A percentile compares a stretch with the other conserved stretches of the same genome.
These are phyloP conservation scores for Globisporangium perplexum DNA, from an alignment of 352 stramenopile genomes.

Conservation along the genomic window DNA sequence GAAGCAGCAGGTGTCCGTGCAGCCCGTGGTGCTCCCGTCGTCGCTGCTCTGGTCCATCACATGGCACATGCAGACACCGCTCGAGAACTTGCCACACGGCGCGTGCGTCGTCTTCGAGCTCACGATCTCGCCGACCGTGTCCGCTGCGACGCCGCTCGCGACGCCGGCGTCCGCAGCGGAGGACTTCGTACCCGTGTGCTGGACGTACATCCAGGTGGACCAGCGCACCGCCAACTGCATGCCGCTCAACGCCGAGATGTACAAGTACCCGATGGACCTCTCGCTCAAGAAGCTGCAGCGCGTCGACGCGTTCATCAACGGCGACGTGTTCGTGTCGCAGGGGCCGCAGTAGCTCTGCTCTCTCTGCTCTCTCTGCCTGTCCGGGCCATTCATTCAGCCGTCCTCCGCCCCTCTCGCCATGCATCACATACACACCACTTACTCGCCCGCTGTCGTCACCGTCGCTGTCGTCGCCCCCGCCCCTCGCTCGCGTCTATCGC, in stretches of 20 bases:
- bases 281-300: conserved; percentile 66
- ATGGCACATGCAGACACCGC: conserved; percentile 92
- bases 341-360: conserved; percentile 20
- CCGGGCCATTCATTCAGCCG: not conserved
- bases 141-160: conserved; percentile 7
- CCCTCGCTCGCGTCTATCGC: not conserved
- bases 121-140: conserved; percentile 29
- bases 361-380: not conserved
- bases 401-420: no score
- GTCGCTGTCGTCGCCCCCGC: no score
- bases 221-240: conserved; percentile 71
- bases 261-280: conserved; percentile 74
- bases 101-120: conserved; percentile 72
- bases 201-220: conserved; percentile 80
- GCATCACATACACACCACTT: conserved; percentile 2
- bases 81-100: conserved; percentile 85
- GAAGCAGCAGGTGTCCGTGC: conserved; percentile 68
- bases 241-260: conserved; percentile 72
- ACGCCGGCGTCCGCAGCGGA: conserved; percentile 25
- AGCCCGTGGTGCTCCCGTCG: conserved; percentile 49
- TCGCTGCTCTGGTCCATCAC: conserved; percentile 82
- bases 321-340: conserved; percentile 68
- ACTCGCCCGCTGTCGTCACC: conserved; percentile 1
- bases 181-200: conserved; percentile 65
- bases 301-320: conserved; percentile 71